A percentile compares a stretch with the other conserved stretches of the same genome.
Evolutionary conservation across 2,329 filamentous ascomycete genomes (phyloP).

Genomic region (Pseudogymnoascus sp.): DNA sequence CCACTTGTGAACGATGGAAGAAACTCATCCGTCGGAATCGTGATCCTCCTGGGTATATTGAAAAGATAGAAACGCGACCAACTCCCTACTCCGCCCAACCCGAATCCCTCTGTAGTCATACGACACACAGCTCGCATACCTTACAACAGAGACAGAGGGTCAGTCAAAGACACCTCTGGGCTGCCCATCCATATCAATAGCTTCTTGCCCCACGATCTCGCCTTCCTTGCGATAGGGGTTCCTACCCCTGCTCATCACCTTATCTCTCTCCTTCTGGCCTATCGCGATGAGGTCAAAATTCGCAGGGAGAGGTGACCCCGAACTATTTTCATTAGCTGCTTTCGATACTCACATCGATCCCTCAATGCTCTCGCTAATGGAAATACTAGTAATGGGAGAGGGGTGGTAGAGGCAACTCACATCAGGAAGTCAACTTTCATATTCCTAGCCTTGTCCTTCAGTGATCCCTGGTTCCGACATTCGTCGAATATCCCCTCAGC

Average conservation of each 20-base stretch:
- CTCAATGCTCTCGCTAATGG: background rate
- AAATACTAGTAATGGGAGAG: conserved; percentile 13
- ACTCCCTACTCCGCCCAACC: background rate
- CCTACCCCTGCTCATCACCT: conserved; percentile 28
- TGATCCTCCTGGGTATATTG: background rate
- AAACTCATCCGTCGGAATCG: background rate
- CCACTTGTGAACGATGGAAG: background rate
- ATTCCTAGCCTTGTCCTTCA: conserved; percentile 51
- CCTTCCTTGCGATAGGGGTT: conserved; percentile 16
- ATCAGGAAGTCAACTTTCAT: conserved; percentile 41
- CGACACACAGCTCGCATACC: background rate
- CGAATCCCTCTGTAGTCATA: background rate
- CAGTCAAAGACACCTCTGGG: background rate
- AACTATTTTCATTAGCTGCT: conserved; percentile 22
- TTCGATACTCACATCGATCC: background rate
- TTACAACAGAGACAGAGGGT: background rate
- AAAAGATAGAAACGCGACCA: conserved; percentile 3
- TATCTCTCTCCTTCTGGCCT: conserved; percentile 35
- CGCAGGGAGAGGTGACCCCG: conserved; percentile 32
- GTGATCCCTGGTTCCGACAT: conserved; percentile 41
- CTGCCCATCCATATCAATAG: background rate
- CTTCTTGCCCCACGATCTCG: conserved; percentile 12
- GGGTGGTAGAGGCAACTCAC: conserved; percentile 29
- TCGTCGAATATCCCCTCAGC: conserved; percentile 25
- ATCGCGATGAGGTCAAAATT: conserved; percentile 40